Evolutionary conservation across 2,329 filamentous ascomycete genomes (phyloP).

Genomic region (Diaporthe citri): DNA sequence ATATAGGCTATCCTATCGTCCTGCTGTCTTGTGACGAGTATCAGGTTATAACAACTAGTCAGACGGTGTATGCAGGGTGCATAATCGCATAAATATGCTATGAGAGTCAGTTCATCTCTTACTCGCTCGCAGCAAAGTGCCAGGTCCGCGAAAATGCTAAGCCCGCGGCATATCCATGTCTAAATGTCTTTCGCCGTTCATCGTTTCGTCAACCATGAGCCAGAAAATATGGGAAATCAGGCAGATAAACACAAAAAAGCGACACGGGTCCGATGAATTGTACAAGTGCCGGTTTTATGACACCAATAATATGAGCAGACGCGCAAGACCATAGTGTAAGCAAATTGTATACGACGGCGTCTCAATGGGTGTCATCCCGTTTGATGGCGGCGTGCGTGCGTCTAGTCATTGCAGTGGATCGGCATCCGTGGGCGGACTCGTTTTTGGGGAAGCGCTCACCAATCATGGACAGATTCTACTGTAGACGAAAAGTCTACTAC

Average conservation of each 20-base stretch:
- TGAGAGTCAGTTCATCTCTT: constrained; percentile 1
- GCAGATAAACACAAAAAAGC: neutral
- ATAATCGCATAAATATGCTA: neutral
- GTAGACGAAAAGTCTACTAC: neutral
- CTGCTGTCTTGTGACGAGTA: neutral
- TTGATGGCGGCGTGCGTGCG: neutral
- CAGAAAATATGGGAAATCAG: neutral
- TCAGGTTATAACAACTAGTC: neutral
- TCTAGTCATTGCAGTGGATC: constrained; percentile 1
- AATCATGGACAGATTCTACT: neutral
- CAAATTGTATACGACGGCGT: neutral
- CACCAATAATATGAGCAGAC: neutral
- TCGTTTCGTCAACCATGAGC: neutral
- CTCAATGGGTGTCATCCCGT: neutral
- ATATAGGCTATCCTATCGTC: neutral
- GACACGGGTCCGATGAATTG: neutral
- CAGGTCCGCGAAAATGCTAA: too few relatives aligned
- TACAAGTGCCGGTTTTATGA: neutral
- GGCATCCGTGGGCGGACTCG: neutral
- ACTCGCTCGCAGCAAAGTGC: neutral
- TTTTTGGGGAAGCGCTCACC: neutral
- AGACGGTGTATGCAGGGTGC: neutral
- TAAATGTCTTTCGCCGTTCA: neutral
- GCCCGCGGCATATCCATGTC: neutral
- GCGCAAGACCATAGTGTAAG: neutral